Conservation (phyloP, 257 asterid genomes). For the Craterostigma plantagineum region DNA sequence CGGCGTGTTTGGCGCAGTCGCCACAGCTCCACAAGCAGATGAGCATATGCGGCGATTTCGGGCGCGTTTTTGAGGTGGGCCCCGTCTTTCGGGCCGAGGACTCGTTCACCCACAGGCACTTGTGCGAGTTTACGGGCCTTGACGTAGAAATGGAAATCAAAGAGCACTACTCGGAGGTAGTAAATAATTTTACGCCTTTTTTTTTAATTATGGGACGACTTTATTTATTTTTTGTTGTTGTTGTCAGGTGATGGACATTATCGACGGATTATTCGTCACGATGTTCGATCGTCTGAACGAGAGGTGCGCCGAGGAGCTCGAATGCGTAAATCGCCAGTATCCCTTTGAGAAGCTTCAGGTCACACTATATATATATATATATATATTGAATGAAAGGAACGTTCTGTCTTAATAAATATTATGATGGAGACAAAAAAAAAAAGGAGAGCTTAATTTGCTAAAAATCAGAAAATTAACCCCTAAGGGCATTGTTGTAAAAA, state of each 20-base stretch:
- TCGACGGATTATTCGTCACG: constrained; percentile 57
- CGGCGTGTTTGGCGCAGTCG: constrained; percentile 91
- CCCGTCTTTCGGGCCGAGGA: constrained; percentile 87
- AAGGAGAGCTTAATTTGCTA: no score
- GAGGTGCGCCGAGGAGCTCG: constrained; percentile 60
- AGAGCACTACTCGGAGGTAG: constrained; percentile 82
- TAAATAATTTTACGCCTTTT: no score
- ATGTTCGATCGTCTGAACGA: constrained; percentile 65
- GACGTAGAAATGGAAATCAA: constrained; percentile 93
- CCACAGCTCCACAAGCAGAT: constrained; percentile 92
- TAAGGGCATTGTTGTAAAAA: no score
- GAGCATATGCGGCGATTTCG: constrained; percentile 78
- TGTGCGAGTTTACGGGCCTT: constrained; percentile 89
- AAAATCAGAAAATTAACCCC: no score
- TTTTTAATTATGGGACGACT: no score
- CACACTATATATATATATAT: neutral
- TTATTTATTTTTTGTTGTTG: no score
- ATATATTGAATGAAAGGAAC: neutral
- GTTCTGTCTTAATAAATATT: constrained; percentile 1
- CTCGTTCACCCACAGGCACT: constrained; percentile 83
- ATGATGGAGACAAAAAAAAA: no score
- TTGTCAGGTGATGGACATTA: constrained; percentile 90
- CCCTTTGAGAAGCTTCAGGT: constrained; percentile 85
- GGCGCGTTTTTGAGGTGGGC: constrained; percentile 79
- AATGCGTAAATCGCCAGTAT: constrained; percentile 53